A percentile compares a stretch with the other conserved stretches of the same genome.
Conservation (phyloP, 495 filamentous ascomycete genomes). For the Rusavskia elegans region DNA sequence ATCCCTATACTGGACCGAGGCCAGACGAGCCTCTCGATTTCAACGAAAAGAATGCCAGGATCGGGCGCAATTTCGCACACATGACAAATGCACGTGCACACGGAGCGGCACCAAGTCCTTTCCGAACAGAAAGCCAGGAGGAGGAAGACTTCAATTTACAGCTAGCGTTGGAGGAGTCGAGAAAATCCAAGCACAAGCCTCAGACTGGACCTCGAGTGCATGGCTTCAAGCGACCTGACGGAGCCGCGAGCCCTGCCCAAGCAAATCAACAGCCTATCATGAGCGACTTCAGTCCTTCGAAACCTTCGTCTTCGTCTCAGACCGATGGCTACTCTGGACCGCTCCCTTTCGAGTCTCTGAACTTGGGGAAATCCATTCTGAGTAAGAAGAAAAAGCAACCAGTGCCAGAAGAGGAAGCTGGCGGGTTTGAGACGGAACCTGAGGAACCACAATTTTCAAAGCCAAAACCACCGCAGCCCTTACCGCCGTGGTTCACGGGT, state of each 20-base stretch:
- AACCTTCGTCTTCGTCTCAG: slow-evolving; percentile 11
- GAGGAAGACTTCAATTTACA: slow-evolving; percentile 39
- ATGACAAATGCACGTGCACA: slow-evolving; percentile 13
- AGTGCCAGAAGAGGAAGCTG: slow-evolving; percentile 35
- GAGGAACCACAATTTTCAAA: slow-evolving; percentile 17
- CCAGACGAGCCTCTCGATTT: slow-evolving; percentile 13
- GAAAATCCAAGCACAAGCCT: slow-evolving; percentile 21
- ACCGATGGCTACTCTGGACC: slow-evolving; percentile 57
- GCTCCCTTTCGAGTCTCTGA: slow-evolving; percentile 76
- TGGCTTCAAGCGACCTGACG: slow-evolving; percentile 4
- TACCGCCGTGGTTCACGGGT: slow-evolving; percentile 77
- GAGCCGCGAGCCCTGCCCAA: neutral
- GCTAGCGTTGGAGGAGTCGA: slow-evolving; percentile 35
- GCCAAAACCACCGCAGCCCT: slow-evolving; percentile 34
- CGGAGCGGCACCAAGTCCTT: slow-evolving; percentile 6
- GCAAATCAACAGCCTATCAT: neutral
- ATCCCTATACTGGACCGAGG: slow-evolving; percentile 2
- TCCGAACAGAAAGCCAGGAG: slow-evolving; percentile 15
- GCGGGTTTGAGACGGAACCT: slow-evolving; percentile 41
- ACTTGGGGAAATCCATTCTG: slow-evolving; percentile 45
- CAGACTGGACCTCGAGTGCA: slow-evolving; percentile 6
- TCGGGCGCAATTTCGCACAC: slow-evolving; percentile 15
- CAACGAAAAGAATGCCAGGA: slow-evolving; percentile 13
- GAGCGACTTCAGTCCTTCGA: slow-evolving; percentile 4
- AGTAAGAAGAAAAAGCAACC: slow-evolving; percentile 28